These are phyloP conservation scores for Tulasnella sp. DNA, from an alignment of 768 basidiomycete species.

Conservation along the genomic window DNA sequence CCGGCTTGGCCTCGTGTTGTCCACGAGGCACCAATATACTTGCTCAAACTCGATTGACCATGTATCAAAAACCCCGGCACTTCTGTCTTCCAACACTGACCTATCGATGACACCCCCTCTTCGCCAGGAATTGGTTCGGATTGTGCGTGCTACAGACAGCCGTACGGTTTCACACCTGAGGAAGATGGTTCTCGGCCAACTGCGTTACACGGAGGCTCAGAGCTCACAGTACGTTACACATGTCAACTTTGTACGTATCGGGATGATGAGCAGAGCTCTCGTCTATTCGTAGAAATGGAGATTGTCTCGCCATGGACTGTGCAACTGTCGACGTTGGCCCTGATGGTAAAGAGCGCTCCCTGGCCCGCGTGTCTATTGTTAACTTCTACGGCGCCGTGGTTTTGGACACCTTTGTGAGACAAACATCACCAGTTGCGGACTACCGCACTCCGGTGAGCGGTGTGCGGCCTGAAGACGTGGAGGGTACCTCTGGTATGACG, in stretches of 20 bases:
- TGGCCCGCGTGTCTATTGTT: constrained; percentile 83
- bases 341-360: constrained; percentile 65
- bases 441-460: constrained; percentile 89
- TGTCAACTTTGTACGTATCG: too few species aligned
- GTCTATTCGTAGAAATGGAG: constrained; percentile 44
- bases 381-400: constrained; percentile 75
- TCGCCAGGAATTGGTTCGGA: too few species aligned
- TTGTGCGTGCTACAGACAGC: constrained; percentile 32
- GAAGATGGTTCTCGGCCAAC: constrained; percentile 43
- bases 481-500: constrained; percentile 38
- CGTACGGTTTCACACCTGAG: constrained; percentile 40
- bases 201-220: constrained; percentile 32
- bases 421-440: constrained; percentile 81
- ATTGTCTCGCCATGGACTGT: constrained; percentile 80
- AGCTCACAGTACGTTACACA: constrained; percentile 38
- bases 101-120: too few species aligned
- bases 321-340: constrained; percentile 91
- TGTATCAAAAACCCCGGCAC: too few species aligned
- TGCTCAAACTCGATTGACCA: too few species aligned
- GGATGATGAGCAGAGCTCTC: too few species aligned
- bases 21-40: too few species aligned
- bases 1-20: too few species aligned
- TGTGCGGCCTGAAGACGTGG: constrained; percentile 63
- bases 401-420: constrained; percentile 78
- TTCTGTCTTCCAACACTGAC: too few species aligned